Evolutionary conservation across 352 stramenopile genomes (phyloP).

Genomic region (Globisporangium splendens): DNA sequence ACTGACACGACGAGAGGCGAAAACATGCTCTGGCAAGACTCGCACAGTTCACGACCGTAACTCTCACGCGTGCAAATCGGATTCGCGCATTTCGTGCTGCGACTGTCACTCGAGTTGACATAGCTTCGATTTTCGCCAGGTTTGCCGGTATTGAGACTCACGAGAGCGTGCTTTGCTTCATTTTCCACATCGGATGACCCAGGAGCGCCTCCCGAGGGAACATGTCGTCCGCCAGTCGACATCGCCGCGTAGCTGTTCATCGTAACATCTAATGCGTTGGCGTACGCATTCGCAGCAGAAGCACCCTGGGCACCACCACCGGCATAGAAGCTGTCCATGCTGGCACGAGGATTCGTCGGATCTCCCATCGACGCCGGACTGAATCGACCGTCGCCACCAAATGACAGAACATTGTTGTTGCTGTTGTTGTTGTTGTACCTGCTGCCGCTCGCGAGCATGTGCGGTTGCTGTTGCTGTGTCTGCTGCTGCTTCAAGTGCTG

Average conservation of each 20-base stretch:
- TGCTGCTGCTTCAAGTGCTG: conserved; percentile 44
- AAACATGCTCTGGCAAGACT: conserved; percentile 58
- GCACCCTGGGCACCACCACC: background rate
- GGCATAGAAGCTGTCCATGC: conserved; percentile 9
- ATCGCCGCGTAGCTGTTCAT: conserved; percentile 2
- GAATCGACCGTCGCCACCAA: conserved; percentile 11
- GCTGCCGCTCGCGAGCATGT: conserved; percentile 10
- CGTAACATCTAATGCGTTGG: background rate
- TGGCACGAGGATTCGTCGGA: background rate
- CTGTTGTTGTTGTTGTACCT: conserved; percentile 22
- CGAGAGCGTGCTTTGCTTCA: conserved; percentile 27
- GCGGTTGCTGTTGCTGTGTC: conserved; percentile 20
- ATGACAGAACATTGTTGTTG: conserved; percentile 3
- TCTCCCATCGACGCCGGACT: conserved; percentile 1
- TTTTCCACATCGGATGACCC: conserved; percentile 15
- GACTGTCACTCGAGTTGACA: conserved; percentile 13
- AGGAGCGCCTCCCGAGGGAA: background rate
- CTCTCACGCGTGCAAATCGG: conserved; percentile 52
- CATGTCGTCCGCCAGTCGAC: background rate
- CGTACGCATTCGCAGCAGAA: conserved; percentile 2
- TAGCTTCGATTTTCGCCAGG: conserved; percentile 9
- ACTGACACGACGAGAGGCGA: conserved; percentile 46
- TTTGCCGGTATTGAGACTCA: conserved; percentile 19
- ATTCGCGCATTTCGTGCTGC: conserved; percentile 35
- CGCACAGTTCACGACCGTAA: conserved; percentile 56